These are phyloP conservation scores for Penicillium verrucosum DNA, from an alignment of 2,329 filamentous ascomycete genomes.

Conservation along the genomic window DNA sequence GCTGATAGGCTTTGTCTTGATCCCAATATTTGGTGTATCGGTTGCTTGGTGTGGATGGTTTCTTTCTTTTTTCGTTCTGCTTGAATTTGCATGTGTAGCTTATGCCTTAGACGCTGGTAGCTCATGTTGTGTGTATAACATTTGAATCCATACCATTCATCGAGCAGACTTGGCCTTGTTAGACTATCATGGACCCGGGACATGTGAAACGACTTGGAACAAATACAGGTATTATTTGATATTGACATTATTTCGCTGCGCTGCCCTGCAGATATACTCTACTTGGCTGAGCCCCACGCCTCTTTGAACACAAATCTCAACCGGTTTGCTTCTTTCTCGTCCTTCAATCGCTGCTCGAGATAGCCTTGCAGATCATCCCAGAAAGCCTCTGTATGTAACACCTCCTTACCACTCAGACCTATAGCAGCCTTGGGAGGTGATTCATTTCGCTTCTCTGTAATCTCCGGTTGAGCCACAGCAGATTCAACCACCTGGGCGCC, in stretches of 20 bases:
- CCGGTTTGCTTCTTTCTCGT: slow-evolving; percentile 62
- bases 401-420: slow-evolving; percentile 55
- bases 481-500: slow-evolving; percentile 54
- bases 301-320: slow-evolving; percentile 65
- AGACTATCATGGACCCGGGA: not conserved
- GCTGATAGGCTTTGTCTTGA: not conserved
- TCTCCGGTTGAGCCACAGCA: slow-evolving; percentile 29
- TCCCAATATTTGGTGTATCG: not conserved
- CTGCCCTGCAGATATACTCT: not conserved
- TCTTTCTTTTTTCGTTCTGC: not conserved
- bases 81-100: not conserved
- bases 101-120: not conserved
- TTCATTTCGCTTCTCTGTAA: slow-evolving; percentile 28
- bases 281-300: slow-evolving; percentile 54
- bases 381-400: slow-evolving; percentile 70
- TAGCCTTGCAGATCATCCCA: slow-evolving; percentile 84
- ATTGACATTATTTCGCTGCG: slow-evolving; percentile 3
- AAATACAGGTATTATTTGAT: slow-evolving; percentile 11
- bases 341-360: slow-evolving; percentile 72
- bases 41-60: not conserved
- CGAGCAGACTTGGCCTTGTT: not conserved
- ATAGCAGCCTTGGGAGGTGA: slow-evolving; percentile 44
- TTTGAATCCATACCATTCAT: slow-evolving; percentile 14
- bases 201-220: not conserved
- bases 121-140: slow-evolving; percentile 21